Evolutionary conservation across 768 basidiomycete genomes (phyloP), one percentile per base, ranked within the genome.

Genomic region (Amanita muscaria): DNA sequence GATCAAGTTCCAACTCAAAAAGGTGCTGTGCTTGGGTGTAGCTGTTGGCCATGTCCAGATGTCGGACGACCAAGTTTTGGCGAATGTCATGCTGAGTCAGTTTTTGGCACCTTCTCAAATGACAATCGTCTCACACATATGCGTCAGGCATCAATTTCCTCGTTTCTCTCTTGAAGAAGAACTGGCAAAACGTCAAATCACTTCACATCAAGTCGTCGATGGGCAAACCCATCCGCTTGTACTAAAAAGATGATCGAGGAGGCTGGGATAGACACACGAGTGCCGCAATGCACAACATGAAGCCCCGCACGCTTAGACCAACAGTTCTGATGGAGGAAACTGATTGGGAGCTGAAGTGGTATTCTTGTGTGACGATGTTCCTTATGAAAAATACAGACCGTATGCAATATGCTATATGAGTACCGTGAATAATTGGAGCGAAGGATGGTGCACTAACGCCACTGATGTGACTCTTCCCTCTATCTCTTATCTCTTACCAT

Each of bases 1-100:
- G 54, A 98, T 99, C 80, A 99, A 98, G 74, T 97, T 98, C 88
- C 94, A 97, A 77, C 80, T 98, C 45, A 97, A 97, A 80, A 92
- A 92, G 74, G 96, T 98, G 49, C 77, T 99, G 47, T 99, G 96
- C 73, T 74, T 99, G 71, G 96, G 92, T 73, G 94, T 98, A 53
- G 96, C 96, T 57, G 87, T 99, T 52, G 96, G 93, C 57, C 92
- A 99, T 69, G 77, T 94, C 64, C 77, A 94, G 64, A 97, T 99
- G 93, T 84, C 74, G 48, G 92, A 97, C 54, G 96, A 99, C 68
- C 90, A 97, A 69, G 87, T 98, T 51, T 77, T 98, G 56, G 86
- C 66, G 52, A 99, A 99, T 69, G 88, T 94, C 72, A 99, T 99
- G 96, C 70, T 99, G 61, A 83, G 88, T 91, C 56, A 42, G 85